Percentiles rank a stretch among this genome's conserved stretches.
Conservation (phyloP, 441 rosid species). For the Erysimum cheiri region DNA sequence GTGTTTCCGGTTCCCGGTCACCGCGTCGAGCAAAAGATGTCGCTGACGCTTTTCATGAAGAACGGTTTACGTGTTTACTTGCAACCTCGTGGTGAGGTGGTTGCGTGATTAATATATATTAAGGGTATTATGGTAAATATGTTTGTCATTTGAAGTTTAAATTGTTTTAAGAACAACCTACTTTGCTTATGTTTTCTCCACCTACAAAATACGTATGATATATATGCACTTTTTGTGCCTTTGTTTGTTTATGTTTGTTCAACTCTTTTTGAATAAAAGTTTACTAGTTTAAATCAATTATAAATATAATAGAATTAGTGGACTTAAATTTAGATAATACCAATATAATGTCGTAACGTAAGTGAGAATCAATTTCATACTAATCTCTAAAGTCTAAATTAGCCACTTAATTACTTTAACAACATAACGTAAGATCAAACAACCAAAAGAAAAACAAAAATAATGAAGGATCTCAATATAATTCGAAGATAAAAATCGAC, state of each 20-base stretch:
- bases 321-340: background rate
- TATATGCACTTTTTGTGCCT: slow-evolving; percentile 33
- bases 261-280: slow-evolving; percentile 44
- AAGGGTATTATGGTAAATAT: slow-evolving; percentile 28
- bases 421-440: slow-evolving; percentile 22
- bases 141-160: slow-evolving; percentile 36
- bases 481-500: background rate
- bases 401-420: slow-evolving; percentile 10
- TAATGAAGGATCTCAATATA: background rate
- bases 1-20: slow-evolving; percentile 71
- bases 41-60: slow-evolving; percentile 92
- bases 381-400: slow-evolving; percentile 19
- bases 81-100: slow-evolving; percentile 64
- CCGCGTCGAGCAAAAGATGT: slow-evolving; percentile 92
- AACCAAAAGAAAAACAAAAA: background rate
- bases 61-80: slow-evolving; percentile 73
- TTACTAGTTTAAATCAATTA: background rate
- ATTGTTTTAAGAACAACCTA: slow-evolving; percentile 21
- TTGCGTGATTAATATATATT: slow-evolving; percentile 13
- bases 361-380: slow-evolving; percentile 11
- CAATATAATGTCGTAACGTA: slow-evolving; percentile 38
- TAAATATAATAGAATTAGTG: background rate
- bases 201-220: slow-evolving; percentile 18
- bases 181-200: slow-evolving; percentile 33
- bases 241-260: slow-evolving; percentile 40